These are phyloP conservation scores for Malus sieversii DNA, from an alignment of 306 rosid species.

Conservation along the genomic window DNA sequence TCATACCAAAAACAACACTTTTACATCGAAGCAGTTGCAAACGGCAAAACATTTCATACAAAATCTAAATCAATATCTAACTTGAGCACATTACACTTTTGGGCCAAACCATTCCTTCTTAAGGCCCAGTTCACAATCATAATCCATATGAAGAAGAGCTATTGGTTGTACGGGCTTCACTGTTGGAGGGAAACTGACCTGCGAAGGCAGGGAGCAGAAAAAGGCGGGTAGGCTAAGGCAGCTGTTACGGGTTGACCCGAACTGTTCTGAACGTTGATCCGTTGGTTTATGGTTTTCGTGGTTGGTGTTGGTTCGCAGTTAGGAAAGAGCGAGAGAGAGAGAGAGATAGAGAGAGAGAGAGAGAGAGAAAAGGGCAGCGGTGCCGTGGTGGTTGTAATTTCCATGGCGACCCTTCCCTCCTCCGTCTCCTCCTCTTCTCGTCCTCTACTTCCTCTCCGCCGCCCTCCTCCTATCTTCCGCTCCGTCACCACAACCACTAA, in stretches of 20 bases:
- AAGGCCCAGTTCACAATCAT: too few species aligned
- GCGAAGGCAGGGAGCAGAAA: background rate
- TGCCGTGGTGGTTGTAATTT: conserved; percentile 23
- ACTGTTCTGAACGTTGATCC: background rate
- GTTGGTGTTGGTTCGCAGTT: background rate
- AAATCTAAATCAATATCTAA: too few species aligned
- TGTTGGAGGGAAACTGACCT: too few species aligned
- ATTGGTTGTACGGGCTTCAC: too few species aligned
- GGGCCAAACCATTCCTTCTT: too few species aligned
- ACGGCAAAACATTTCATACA: too few species aligned
- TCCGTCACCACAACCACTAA: background rate
- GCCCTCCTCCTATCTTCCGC: conserved; percentile 7
- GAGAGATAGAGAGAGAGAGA: background rate
- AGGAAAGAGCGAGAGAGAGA: background rate
- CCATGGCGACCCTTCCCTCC: conserved; percentile 78
- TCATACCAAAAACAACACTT: too few species aligned
- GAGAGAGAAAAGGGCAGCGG: conserved; percentile 7
- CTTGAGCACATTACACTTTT: too few species aligned
- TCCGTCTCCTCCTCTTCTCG: conserved; percentile 34
- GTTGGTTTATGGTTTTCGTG: background rate
- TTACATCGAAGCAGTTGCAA: too few species aligned
- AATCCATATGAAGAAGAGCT: too few species aligned
- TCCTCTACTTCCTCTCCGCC: conserved; percentile 19
- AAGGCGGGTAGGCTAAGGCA: background rate
- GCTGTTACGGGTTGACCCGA: background rate